Evolutionary conservation across 257 asterid species (phyloP).

Genomic region (Leptodermis oblonga): DNA sequence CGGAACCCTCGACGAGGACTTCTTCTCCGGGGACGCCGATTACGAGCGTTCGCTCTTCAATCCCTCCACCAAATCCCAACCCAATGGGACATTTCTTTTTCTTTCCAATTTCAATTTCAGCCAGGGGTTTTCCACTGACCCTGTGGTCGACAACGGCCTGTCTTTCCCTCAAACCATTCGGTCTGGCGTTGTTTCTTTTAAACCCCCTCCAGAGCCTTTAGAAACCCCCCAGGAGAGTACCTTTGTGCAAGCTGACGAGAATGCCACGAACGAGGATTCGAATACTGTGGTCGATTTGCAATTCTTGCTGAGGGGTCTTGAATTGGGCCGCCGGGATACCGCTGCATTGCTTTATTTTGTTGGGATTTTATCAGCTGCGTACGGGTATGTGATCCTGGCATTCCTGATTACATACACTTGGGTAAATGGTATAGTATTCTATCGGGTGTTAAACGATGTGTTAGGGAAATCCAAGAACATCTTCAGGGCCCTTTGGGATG

Average conservation of each 20-base stretch:
- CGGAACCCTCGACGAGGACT: slow-evolving; percentile 81
- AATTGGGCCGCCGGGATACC: slow-evolving; percentile 60
- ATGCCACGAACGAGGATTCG: slow-evolving; percentile 15
- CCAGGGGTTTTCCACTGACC: slow-evolving; percentile 37
- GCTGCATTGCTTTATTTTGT: slow-evolving; percentile 51
- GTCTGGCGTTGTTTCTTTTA: slow-evolving; percentile 44
- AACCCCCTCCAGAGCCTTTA: slow-evolving; percentile 26
- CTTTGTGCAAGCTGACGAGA: slow-evolving; percentile 3
- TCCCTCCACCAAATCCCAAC: slow-evolving; percentile 38
- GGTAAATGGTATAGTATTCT: slow-evolving; percentile 67
- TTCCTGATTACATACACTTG: slow-evolving; percentile 70
- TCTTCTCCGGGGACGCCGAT: slow-evolving; percentile 84
- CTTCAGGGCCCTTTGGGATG: slow-evolving; percentile 67
- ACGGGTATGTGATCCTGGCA: slow-evolving; percentile 64
- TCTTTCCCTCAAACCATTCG: slow-evolving; percentile 32
- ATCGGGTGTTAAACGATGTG: slow-evolving; percentile 65
- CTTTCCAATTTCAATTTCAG: slow-evolving; percentile 43
- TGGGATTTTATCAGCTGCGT: slow-evolving; percentile 51
- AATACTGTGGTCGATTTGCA: slow-evolving; percentile 47
- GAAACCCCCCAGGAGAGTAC: slow-evolving; percentile 15
- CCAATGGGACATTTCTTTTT: slow-evolving; percentile 42
- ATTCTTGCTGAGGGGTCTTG: slow-evolving; percentile 64
- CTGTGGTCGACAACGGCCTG: slow-evolving; percentile 44
- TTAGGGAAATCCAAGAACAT: slow-evolving; percentile 50
- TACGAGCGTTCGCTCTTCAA: slow-evolving; percentile 68